A percentile compares a stretch with the other conserved stretches of the same genome.
Conservation (phyloP, 108 stramenopile genomes). For the Fistulifera pelliculosa region DNA sequence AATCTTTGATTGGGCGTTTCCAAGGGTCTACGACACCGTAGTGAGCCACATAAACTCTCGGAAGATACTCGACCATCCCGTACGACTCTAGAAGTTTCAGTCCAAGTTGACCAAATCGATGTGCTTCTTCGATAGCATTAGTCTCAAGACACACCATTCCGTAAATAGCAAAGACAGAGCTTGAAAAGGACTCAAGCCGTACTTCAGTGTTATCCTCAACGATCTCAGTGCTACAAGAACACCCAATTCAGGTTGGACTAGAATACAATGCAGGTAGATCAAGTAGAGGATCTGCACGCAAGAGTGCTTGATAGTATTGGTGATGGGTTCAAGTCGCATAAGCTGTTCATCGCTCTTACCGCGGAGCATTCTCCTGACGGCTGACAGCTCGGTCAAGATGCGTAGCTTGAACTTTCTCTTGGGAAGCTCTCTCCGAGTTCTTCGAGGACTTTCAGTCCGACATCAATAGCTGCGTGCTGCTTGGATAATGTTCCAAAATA, state of each 20-base stretch:
- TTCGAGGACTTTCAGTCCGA: conserved; percentile 21
- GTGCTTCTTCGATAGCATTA: conserved; percentile 16
- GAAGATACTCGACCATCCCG: conserved; percentile 15
- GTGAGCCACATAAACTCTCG: conserved; percentile 13
- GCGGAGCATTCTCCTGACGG: conserved; percentile 13
- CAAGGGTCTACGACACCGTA: conserved; percentile 21
- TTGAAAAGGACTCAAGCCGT: conserved; percentile 26
- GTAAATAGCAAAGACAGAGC: conserved; percentile 33
- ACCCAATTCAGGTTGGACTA: conserved; percentile 12
- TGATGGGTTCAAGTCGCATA: conserved; percentile 15
- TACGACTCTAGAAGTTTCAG: conserved; percentile 24
- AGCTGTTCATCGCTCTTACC: conserved; percentile 22
- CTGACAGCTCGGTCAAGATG: conserved; percentile 4
- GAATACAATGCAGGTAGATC: background rate
- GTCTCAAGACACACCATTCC: conserved; percentile 24
- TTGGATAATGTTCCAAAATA: conserved; percentile 17
- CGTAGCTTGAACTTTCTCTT: background rate
- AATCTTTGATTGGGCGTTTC: conserved; percentile 6
- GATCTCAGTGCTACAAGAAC: conserved; percentile 22
- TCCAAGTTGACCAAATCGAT: conserved; percentile 28
- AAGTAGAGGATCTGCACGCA: background rate
- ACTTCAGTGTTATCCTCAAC: conserved; percentile 28
- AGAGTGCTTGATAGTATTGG: conserved; percentile 2
- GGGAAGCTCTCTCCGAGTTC: conserved; percentile 26
- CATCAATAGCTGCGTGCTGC: conserved; percentile 16